Base-by-base conservation (phyloP, 192 early-diverging fungal species). In the Entomortierella parvispora region DNA sequence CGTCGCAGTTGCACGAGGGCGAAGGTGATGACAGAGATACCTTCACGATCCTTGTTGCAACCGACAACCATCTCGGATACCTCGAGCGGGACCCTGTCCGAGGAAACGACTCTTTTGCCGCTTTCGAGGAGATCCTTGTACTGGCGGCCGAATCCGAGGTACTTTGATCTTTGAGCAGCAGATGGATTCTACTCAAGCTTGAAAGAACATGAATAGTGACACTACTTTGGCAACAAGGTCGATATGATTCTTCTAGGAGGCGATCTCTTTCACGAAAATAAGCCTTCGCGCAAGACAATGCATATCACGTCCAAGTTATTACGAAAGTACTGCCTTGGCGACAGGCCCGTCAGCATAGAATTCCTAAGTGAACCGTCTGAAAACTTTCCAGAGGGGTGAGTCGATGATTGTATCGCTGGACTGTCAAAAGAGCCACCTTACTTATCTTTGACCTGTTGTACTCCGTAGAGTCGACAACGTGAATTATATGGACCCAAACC, bases 261-360 rank as follows among this genome's bases (percentile, higher is more conserved):
- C 22, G 97, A 99, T 81, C 86, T 99, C 22, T 99, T 97, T 81
- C 96, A 99, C 81, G 95, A 97, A 60, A 97, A 96, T 83, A 90
- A 90, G 63, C 97, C 97, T 8, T 94, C 95, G 33, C 85, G 93
- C 14, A 88, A 90, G 46, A 85, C 87, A 31, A 68, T 95, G 58
- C 85, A 94, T 75, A 83, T 79, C 26, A 90, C 93, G 1, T 87
- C 94, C 62, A 74, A 82, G 8, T 64, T 97, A 18, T 66, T 99
- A 34, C 81, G 93, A 5, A 48, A 81, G 31, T 85, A 89, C 66
- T 91, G 90, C 44, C 63, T 93, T 61, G 93, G 93, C 15, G 86
- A 89, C 57, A 81, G 84, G 28, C 85, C 90, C 2, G 89, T 90
- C 53, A 63, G 80, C 9, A 59, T 98, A 15, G 86, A 92, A 64